These are phyloP conservation scores for Rubia tinctorum DNA, from an alignment of 305 asterid genomes.

Conservation along the genomic window DNA sequence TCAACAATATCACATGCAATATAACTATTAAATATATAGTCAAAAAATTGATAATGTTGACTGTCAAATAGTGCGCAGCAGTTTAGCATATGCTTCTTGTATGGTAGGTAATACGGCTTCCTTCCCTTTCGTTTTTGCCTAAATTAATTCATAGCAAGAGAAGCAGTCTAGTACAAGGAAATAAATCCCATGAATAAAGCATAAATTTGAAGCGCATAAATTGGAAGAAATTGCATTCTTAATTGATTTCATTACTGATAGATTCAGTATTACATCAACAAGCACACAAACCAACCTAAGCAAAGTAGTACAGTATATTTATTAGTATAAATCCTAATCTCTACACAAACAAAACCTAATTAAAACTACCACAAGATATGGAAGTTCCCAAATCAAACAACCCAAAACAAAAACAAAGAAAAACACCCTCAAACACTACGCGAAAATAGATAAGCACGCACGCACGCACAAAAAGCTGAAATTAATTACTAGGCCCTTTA, in stretches of 20 bases:
- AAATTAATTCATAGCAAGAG: no score
- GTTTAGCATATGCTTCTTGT: no score
- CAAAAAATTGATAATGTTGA: no score
- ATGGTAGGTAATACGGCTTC: not conserved
- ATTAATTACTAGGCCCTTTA: not conserved
- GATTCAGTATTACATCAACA: slow-evolving; percentile 22
- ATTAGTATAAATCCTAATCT: slow-evolving; percentile 18
- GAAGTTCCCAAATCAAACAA: not conserved
- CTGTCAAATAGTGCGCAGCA: no score
- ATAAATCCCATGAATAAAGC: not conserved
- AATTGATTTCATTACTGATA: not conserved
- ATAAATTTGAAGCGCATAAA: not conserved
- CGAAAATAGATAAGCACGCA: not conserved
- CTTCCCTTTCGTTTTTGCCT: no score
- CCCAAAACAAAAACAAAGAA: slow-evolving; percentile 25
- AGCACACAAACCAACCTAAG: slow-evolving; percentile 9
- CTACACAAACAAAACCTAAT: slow-evolving; percentile 29
- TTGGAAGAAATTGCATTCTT: slow-evolving; percentile 9
- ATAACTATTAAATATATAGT: no score
- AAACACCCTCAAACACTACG: slow-evolving; percentile 17
- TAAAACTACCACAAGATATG: slow-evolving; percentile 6
- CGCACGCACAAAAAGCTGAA: not conserved
- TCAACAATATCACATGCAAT: no score
- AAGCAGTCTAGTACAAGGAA: not conserved
- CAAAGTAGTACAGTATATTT: slow-evolving; percentile 2